Conservation (phyloP, 2,329 filamentous ascomycete genomes). For the Colletotrichum zoysiae region DNA sequence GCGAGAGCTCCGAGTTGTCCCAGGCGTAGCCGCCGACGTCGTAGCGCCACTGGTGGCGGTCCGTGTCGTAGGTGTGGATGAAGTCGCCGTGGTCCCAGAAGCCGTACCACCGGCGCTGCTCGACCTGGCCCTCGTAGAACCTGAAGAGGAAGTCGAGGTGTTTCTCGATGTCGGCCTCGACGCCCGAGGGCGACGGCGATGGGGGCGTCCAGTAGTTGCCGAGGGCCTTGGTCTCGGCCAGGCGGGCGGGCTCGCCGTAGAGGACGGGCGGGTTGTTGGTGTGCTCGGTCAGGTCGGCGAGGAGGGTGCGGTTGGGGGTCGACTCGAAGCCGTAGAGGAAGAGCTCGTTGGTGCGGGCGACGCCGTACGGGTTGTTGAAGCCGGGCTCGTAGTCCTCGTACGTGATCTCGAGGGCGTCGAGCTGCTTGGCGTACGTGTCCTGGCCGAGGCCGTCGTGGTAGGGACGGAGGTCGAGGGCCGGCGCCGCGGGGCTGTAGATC, state of each 20-base stretch:
- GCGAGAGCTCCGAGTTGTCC: constrained; percentile 74
- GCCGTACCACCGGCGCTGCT: constrained; percentile 72
- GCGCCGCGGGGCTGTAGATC: constrained; percentile 69
- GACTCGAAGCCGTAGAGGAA: constrained; percentile 64
- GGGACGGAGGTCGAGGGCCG: constrained; percentile 67
- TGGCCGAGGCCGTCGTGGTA: constrained; percentile 70
- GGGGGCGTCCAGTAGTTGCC: constrained; percentile 67
- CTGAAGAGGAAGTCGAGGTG: constrained; percentile 68
- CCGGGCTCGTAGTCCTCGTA: constrained; percentile 72
- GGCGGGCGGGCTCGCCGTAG: constrained; percentile 60
- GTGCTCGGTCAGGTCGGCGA: constrained; percentile 58
- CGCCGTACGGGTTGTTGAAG: constrained; percentile 68
- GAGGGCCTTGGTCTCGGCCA: constrained; percentile 64
- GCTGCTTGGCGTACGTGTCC: constrained; percentile 67
- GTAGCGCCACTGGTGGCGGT: constrained; percentile 72
- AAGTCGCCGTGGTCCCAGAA: constrained; percentile 74
- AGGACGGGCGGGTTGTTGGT: constrained; percentile 67
- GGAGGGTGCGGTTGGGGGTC: constrained; percentile 62
- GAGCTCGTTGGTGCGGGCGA: constrained; percentile 69
- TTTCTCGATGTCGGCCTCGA: constrained; percentile 59
- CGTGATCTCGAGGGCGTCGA: constrained; percentile 72
- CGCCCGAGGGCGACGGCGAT: constrained; percentile 35
- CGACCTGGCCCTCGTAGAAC: constrained; percentile 68
- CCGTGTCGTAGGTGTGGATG: constrained; percentile 71
- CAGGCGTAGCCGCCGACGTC: constrained; percentile 74